Base-by-base conservation (phyloP, 106 monocot genomes). In the Amphibolis antarctica region DNA sequence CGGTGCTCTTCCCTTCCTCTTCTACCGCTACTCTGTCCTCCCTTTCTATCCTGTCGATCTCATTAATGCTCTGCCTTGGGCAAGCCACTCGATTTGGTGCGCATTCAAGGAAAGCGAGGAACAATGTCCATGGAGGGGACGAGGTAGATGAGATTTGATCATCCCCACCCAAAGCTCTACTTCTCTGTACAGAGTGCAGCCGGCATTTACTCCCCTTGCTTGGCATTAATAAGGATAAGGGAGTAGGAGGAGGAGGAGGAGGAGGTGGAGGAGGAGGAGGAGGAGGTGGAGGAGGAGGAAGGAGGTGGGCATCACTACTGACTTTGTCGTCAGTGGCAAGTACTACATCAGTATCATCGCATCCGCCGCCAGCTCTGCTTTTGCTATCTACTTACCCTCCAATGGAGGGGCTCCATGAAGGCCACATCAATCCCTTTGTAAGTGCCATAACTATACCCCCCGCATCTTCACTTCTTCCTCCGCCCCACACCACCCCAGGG, bases 351-450 rank as follows among this genome's bases (percentile, higher is more conserved):
- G 14, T 57, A 26, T 28, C 29, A 17, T 13, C 10, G 13, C 56
- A 26, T 57, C 14, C 25, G 26, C 36, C 7, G 36, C 36, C n/a
- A n/a, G n/a, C n/a, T n/a, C n/a, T n/a, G n/a, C n/a, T n/a, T 28
- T 17, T 27, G 29, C 56, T 29, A 14, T 10, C 28, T 57, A 28
- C 29, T n/a, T n/a, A n/a, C n/a, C n/a, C n/a, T 44, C 60, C 60
- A 61, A 61, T 61, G 60, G 60, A 61, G 22, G 43, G 60, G 36
- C 0, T 61, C 60, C 42, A 44, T 42, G 60, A 61, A 61, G 42
- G 20, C 60, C 44, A 61, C 42, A 42, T 61, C 60, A 61, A 61
- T 61, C 42, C 60, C 14, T 44, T 61, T 43, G 60, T 61, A 61
- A 61, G 60, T 61, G 13, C 10, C 29, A 61, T 30, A 61, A 30